Evolutionary conservation across 2,329 filamentous ascomycete genomes (phyloP).

Genomic region (Exophiala lecanii-corni): DNA sequence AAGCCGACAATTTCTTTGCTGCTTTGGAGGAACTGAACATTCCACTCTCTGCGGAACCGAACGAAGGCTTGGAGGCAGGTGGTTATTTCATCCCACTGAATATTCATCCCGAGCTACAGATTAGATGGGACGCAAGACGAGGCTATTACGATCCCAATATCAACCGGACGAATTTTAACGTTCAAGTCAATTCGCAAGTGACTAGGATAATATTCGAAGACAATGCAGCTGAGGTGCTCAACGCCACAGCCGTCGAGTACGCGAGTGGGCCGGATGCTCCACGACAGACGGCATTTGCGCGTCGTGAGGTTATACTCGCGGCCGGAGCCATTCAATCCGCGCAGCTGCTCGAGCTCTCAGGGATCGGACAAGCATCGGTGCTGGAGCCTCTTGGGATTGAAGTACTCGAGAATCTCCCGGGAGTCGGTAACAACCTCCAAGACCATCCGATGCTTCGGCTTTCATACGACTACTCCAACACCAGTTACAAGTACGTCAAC

Average conservation of each 20-base stretch:
- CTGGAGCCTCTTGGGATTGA: constrained; percentile 40
- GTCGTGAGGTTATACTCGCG: constrained; percentile 41
- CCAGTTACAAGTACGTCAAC: neutral
- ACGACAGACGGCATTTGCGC: constrained; percentile 26
- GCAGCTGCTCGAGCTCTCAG: constrained; percentile 46
- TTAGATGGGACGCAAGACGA: constrained; percentile 37
- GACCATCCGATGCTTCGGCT: constrained; percentile 28
- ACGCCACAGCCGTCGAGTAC: constrained; percentile 14
- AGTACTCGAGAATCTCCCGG: constrained; percentile 42
- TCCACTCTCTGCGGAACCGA: constrained; percentile 34
- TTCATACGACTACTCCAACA: constrained; percentile 10
- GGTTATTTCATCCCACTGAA: constrained; percentile 36
- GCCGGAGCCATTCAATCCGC: constrained; percentile 40
- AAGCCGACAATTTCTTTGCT: constrained; percentile 34
- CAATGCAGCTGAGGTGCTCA: neutral
- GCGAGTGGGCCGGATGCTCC: neutral
- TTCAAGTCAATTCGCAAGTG: constrained; percentile 32
- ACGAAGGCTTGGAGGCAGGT: constrained; percentile 34
- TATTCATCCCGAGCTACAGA: constrained; percentile 34
- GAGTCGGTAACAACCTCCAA: constrained; percentile 42
- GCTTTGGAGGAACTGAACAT: constrained; percentile 37
- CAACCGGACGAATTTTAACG: constrained; percentile 34
- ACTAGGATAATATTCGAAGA: constrained; percentile 29
- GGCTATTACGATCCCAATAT: constrained; percentile 37
- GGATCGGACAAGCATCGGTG: constrained; percentile 40